phyloP scores from a whole-genome alignment of 352 stramenopile genomes.

The Phytophthora uliginosa region DNA sequence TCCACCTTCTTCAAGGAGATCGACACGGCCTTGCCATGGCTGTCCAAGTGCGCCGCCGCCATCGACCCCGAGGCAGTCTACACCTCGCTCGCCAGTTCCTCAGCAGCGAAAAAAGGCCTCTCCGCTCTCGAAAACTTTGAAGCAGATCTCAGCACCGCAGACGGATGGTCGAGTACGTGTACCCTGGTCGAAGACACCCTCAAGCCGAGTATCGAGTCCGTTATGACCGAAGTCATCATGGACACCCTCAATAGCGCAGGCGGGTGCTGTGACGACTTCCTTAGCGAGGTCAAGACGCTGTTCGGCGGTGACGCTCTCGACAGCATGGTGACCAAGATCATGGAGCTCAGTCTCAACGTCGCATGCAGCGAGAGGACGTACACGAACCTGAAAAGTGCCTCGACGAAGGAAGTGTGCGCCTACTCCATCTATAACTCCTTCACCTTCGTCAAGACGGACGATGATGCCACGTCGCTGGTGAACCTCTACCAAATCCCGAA shows the following conservation, averaged over 20 bases:
- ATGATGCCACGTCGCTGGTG: background rate
- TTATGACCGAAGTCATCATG: constrained; percentile 41
- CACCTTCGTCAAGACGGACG: constrained; percentile 2
- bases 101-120: constrained; percentile 34
- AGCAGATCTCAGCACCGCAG: constrained; percentile 1
- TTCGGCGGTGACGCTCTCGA: constrained; percentile 45
- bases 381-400: constrained; percentile 30
- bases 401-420: constrained; percentile 45
- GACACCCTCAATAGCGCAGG: constrained; percentile 21
- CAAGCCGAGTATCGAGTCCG: constrained; percentile 40
- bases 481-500: constrained; percentile 54
- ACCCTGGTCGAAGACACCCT: constrained; percentile 39
- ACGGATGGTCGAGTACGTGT: constrained; percentile 30
- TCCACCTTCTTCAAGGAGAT: constrained; percentile 31
- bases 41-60: constrained; percentile 53
- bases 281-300: constrained; percentile 39
- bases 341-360: constrained; percentile 36
- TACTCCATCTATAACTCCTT: constrained; percentile 45
- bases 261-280: constrained; percentile 57
- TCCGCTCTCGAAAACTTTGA: constrained; percentile 22
- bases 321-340: constrained; percentile 35
- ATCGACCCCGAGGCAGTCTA: constrained; percentile 41
- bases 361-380: constrained; percentile 52
- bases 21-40: constrained; percentile 42
- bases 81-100: constrained; percentile 20